Base-by-base conservation (phyloP, 2,329 filamentous ascomycete species). In the Aspergillus persii region DNA sequence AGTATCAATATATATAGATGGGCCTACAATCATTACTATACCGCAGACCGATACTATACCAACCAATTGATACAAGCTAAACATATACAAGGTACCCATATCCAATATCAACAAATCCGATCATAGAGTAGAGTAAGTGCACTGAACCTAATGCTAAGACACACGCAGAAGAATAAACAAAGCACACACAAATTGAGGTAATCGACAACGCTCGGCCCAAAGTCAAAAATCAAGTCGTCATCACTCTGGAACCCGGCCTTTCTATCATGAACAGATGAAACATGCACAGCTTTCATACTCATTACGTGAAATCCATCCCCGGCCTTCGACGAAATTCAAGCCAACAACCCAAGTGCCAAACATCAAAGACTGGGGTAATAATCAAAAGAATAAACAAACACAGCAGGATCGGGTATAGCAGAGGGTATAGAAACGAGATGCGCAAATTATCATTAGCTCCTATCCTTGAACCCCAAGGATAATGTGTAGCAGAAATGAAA, bases 351-450 rank as follows among this genome's bases (percentile, higher is more conserved):
- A 41, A 49, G 31, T 49, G 48, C 33, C 9, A 56, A 64, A 65
- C 63, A 57, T 63, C 59, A 51, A 48, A 39, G 39, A 58, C 60
- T 52, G 55, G 63, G 23, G 52, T 15, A 56, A 59, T 59, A 50
- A 63, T 56, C 58, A 55, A 46, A 61, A 64, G 54, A 61, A 41
- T n/a, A 57, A 60, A 50, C 36, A 63, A 50, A 52, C 56, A 58
- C 44, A 63, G 62, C 61, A 63, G 50, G 62, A 70, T 63, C 62
- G 68, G 68, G 69, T 68, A 71, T 70, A 73, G 70, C 65, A 73
- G 62, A 66, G 71, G 71, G 71, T 74, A 74, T 74, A 72, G 64
- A 69, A 68, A 63, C 52, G 58, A 69, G 59, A 64, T 66, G 66
- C 65, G 63, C 67, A 64, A 65, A 71, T 71, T 68, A 72, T 67